Percentiles rank a stretch among this genome's conserved stretches.
These are phyloP conservation scores for Mortierella claussenii DNA, from an alignment of 192 early-diverging fungal species.

Conservation along the genomic window DNA sequence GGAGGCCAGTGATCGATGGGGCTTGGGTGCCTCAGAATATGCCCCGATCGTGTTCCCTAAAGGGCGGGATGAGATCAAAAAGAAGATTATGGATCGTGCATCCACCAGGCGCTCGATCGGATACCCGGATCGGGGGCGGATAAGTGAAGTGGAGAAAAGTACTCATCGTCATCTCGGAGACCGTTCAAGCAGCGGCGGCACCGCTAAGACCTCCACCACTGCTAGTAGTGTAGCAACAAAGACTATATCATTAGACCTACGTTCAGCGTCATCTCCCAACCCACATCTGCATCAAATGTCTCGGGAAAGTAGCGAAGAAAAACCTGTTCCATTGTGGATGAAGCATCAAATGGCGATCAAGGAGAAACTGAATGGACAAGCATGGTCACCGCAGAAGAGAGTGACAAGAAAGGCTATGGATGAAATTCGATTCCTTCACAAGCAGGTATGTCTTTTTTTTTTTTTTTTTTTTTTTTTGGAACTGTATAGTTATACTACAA, in stretches of 20 bases:
- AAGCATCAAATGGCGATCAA: slow-evolving; percentile 35
- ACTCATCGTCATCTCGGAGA: neutral
- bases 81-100: slow-evolving; percentile 6
- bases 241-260: neutral
- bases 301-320: neutral
- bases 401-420: slow-evolving; percentile 34
- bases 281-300: slow-evolving; percentile 12
- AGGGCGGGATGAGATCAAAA: slow-evolving; percentile 15
- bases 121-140: neutral
- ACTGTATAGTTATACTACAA: neutral
- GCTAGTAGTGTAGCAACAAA: too few species aligned
- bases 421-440: slow-evolving; percentile 38
- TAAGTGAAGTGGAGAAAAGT: neutral
- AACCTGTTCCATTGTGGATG: slow-evolving; percentile 16
- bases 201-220: neutral
- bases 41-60: slow-evolving; percentile 16
- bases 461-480: neutral
- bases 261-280: neutral
- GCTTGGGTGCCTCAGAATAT: neutral
- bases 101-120: slow-evolving; percentile 5
- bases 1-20: slow-evolving; percentile 30
- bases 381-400: slow-evolving; percentile 36
- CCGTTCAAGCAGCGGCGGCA: neutral
- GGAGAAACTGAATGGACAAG: slow-evolving; percentile 22
- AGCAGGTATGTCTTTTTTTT: slow-evolving; percentile 20